Conservation (phyloP, 2,329 filamentous ascomycete genomes). For the Drechslerella coelobrocha region DNA sequence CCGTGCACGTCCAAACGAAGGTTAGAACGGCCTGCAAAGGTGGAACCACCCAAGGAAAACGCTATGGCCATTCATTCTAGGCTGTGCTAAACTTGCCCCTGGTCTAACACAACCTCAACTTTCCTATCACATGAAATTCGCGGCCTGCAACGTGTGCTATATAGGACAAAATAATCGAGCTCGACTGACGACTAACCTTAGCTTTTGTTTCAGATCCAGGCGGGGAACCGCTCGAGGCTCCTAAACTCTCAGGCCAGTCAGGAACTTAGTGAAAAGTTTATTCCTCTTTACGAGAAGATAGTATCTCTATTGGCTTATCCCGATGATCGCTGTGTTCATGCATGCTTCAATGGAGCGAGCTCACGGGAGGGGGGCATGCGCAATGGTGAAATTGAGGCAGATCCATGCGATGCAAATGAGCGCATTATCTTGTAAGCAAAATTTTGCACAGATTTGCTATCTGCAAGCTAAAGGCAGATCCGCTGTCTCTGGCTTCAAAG, state of each 20-base stretch:
- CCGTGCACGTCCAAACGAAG: neutral
- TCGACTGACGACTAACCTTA: constrained; percentile 25
- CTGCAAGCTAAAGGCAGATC: no score
- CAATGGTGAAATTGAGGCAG: constrained; percentile 31
- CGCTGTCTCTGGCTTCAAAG: neutral
- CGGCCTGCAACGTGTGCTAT: constrained; percentile 1
- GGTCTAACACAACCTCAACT: constrained; percentile 40
- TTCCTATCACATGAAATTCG: constrained; percentile 49
- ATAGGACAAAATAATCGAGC: no score
- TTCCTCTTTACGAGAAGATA: no score
- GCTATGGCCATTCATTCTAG: constrained; percentile 39
- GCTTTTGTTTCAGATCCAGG: constrained; percentile 19
- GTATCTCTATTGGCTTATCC: no score
- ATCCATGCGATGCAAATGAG: constrained; percentile 31
- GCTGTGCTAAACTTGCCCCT: constrained; percentile 12
- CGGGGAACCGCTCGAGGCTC: constrained; percentile 3
- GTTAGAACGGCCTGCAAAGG: constrained; percentile 2
- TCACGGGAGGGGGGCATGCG: no score
- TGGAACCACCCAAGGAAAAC: constrained; percentile 16
- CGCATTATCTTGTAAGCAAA: constrained; percentile 45
- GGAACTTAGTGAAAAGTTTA: constrained; percentile 24
- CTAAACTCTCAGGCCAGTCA: constrained; percentile 6
- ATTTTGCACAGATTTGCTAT: neutral
- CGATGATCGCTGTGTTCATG: no score
- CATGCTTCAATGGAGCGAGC: constrained; percentile 14